phyloP scores from a whole-genome alignment of 1,284 basidiomycete species.

The Ganoderma meredithae region DNA sequence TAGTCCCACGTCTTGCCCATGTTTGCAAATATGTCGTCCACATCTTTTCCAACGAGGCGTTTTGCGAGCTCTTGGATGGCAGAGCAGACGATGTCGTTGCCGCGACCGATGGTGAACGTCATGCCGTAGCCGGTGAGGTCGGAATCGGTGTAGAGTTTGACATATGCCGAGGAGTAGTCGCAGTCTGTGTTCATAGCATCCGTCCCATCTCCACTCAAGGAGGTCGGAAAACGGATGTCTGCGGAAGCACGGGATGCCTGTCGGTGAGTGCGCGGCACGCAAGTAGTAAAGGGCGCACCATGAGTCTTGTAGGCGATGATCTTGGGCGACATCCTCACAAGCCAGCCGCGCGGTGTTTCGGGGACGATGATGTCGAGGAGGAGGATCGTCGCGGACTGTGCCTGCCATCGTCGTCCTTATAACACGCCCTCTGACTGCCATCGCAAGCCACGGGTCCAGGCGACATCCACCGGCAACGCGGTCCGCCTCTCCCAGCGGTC shows the following conservation, averaged over 20 bases:
- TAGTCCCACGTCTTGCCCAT: constrained; percentile 89
- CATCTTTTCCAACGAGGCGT: constrained; percentile 85
- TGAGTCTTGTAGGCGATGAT: constrained; percentile 63
- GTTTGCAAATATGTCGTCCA: constrained; percentile 83
- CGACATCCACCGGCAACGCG: constrained; percentile 18
- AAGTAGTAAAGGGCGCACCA: constrained; percentile 43
- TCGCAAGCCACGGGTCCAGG: constrained; percentile 8
- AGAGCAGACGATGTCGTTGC: constrained; percentile 91
- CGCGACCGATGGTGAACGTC: constrained; percentile 97
- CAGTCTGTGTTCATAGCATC: constrained; percentile 96
- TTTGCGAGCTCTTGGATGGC: constrained; percentile 83
- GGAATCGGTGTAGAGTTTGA: constrained; percentile 78
- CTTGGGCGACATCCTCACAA: constrained; percentile 44
- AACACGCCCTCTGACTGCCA: constrained; percentile 4
- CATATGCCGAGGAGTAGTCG: constrained; percentile 94
- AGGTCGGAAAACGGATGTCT: constrained; percentile 89
- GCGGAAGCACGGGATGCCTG: constrained; percentile 1
- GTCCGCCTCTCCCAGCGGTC: background rate
- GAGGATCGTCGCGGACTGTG: constrained; percentile 16
- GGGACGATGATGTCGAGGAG: background rate
- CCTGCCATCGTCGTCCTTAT: constrained; percentile 20
- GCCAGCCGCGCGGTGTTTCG: background rate
- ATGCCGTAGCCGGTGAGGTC: constrained; percentile 88
- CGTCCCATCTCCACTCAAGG: constrained; percentile 86
- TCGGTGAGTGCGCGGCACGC: background rate